Evolutionary conservation across 1,284 basidiomycete species (phyloP).

Genomic region (Ustilago lituana): DNA sequence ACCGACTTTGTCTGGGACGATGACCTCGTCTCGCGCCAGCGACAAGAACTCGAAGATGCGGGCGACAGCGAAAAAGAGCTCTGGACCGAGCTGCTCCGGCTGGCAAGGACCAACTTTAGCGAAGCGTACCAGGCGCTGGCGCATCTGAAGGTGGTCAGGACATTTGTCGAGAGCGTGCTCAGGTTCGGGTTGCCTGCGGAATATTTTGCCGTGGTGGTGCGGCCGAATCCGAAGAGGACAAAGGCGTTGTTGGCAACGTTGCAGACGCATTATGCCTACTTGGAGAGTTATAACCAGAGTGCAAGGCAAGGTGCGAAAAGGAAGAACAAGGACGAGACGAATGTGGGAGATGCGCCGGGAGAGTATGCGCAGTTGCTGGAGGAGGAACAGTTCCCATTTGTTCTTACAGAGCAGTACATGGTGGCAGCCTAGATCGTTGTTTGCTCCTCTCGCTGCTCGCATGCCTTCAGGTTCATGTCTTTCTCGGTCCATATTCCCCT

Average conservation of each 20-base stretch:
- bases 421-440: constrained; percentile 41
- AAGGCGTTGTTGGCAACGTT: constrained; percentile 79
- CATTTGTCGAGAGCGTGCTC: constrained; percentile 94
- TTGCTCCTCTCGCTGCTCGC: too few species aligned
- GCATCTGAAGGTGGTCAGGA: constrained; percentile 88
- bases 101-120: constrained; percentile 94
- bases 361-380: constrained; percentile 64
- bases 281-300: constrained; percentile 71
- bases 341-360: constrained; percentile 55
- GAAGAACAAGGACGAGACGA: constrained; percentile 11
- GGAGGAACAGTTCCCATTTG: constrained; percentile 63
- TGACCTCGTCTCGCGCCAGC: constrained; percentile 81
- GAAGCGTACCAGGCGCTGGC: constrained; percentile 94
- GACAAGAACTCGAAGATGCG: constrained; percentile 81
- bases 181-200: constrained; percentile 94
- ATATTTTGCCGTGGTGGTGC: constrained; percentile 81
- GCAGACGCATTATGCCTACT: constrained; percentile 81
- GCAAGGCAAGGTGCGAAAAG: constrained; percentile 14
- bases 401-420: constrained; percentile 61
- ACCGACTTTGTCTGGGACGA: constrained; percentile 90
- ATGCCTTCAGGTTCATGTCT: neutral
- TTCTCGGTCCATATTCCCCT: too few species aligned
- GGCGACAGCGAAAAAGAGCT: constrained; percentile 93
- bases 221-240: constrained; percentile 83
- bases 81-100: constrained; percentile 94